Percentiles rank a stretch among this genome's conserved stretches.
Conservation (phyloP, 345 rosid genomes). For the Arabidopsis arenosa region DNA sequence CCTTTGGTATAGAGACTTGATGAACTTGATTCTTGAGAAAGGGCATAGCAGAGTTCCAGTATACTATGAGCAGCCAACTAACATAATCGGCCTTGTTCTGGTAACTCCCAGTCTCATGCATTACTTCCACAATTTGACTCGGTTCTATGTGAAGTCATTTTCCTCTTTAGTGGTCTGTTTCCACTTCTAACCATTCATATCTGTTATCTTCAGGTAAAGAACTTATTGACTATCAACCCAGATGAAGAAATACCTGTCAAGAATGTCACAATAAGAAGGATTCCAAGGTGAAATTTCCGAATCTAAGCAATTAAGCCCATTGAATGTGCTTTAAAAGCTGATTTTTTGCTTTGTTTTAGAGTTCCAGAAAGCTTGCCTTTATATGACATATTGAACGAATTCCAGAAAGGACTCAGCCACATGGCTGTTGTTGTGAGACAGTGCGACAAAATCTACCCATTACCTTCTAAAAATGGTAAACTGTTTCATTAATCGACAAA, state of each 20-base stretch:
- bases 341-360: conserved; percentile 47
- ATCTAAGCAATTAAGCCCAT: neutral
- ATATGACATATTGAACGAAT: conserved; percentile 96
- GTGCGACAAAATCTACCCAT: conserved; percentile 47
- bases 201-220: conserved; percentile 62
- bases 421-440: conserved; percentile 91
- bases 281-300: conserved; percentile 69
- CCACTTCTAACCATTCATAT: conserved; percentile 1
- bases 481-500: neutral
- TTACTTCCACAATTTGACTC: conserved; percentile 4
- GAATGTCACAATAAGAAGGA: conserved; percentile 82
- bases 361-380: conserved; percentile 83
- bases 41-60: conserved; percentile 99
- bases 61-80: conserved; percentile 84
- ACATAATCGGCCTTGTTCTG: conserved; percentile 91
- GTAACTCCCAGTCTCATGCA: conserved; percentile 47
- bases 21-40: conserved; percentile 86
- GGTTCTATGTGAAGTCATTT: conserved; percentile 5
- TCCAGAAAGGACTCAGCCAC: conserved; percentile 99
- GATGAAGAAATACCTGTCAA: conserved; percentile 84
- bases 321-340: conserved; percentile 32
- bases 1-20: conserved; percentile 60
- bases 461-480: conserved; percentile 37
- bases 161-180: neutral
- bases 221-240: conserved; percentile 81